Conservation (phyloP, 163 green algal species). For the Chlamydomonas reinhardtii region DNA sequence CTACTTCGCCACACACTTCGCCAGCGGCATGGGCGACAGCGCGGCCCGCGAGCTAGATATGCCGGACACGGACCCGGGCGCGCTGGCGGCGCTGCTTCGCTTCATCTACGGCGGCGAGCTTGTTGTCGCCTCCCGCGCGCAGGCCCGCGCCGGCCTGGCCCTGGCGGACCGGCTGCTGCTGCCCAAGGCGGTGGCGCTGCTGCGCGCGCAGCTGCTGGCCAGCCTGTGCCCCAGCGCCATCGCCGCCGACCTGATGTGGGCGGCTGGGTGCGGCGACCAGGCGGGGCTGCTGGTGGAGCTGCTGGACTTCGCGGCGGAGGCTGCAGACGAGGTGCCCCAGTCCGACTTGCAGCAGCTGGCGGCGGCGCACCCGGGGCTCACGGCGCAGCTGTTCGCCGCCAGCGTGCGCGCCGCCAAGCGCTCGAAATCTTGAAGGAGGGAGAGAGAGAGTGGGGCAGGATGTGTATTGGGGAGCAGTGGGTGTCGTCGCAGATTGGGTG, state of each 20-base stretch:
- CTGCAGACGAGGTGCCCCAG: no score
- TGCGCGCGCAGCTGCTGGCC: neutral
- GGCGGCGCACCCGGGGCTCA: no score
- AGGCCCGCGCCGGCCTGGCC: neutral
- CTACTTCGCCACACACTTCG: conserved; percentile 11
- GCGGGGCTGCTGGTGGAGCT: neutral
- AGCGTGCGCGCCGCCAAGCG: no score
- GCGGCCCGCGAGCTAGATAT: neutral
- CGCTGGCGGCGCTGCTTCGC: neutral
- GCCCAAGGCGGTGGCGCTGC: neutral
- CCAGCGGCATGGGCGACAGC: neutral
- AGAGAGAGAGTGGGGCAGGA: no score
- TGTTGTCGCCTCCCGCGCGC: neutral
- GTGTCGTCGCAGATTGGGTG: no score
- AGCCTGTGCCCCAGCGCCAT: neutral
- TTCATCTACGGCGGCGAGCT: conserved; percentile 8
- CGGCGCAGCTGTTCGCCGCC: no score
- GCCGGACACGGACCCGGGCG: conserved; percentile 2
- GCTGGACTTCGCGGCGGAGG: neutral
- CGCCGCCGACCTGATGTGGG: neutral
- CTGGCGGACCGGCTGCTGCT: conserved; percentile 23
- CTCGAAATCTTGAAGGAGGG: no score
- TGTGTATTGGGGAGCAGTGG: no score
- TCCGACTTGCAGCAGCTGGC: no score
- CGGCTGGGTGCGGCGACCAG: neutral